These are phyloP conservation scores for Glycine tomentella DNA, from an alignment of 306 rosid species.

Conservation along the genomic window DNA sequence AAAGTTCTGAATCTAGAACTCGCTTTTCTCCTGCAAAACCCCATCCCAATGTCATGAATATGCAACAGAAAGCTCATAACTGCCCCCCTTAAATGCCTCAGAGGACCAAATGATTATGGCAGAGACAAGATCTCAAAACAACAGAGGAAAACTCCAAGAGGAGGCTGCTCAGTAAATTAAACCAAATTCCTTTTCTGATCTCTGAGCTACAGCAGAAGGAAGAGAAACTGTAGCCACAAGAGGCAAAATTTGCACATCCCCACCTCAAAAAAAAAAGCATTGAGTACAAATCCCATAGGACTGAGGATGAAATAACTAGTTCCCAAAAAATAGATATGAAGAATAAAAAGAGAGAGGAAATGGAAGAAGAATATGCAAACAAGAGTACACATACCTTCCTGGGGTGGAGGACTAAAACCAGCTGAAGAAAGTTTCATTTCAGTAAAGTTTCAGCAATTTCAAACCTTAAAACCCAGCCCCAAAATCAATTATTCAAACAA, in stretches of 20 bases:
- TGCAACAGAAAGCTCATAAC: constrained; percentile 36
- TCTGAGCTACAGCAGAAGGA: constrained; percentile 36
- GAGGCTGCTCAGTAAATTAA: constrained; percentile 28
- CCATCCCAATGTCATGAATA: constrained; percentile 40
- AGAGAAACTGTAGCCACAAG: constrained; percentile 31
- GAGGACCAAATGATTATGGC: constrained; percentile 30
- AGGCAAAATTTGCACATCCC: not conserved
- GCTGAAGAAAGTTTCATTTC: constrained; percentile 90
- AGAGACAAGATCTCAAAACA: constrained; percentile 47
- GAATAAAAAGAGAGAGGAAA: constrained; percentile 14
- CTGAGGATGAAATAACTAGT: constrained; percentile 26
- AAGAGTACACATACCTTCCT: constrained; percentile 67
- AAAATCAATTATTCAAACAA: constrained; percentile 48
- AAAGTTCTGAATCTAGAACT: constrained; percentile 93
- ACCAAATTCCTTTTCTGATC: constrained; percentile 45
- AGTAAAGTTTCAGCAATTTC: constrained; percentile 41
- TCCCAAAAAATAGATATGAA: constrained; percentile 44
- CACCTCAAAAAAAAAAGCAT: not conserved
- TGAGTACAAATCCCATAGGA: not conserved
- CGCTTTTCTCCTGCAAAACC: constrained; percentile 80
- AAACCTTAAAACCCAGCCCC: constrained; percentile 47
- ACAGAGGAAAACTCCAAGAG: constrained; percentile 5
- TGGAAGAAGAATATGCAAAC: constrained; percentile 33
- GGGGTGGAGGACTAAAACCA: constrained; percentile 86
- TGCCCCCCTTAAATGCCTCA: constrained; percentile 31